Evolutionary conservation across 345 rosid species (phyloP).

Genomic region (Aethionema arabicum): DNA sequence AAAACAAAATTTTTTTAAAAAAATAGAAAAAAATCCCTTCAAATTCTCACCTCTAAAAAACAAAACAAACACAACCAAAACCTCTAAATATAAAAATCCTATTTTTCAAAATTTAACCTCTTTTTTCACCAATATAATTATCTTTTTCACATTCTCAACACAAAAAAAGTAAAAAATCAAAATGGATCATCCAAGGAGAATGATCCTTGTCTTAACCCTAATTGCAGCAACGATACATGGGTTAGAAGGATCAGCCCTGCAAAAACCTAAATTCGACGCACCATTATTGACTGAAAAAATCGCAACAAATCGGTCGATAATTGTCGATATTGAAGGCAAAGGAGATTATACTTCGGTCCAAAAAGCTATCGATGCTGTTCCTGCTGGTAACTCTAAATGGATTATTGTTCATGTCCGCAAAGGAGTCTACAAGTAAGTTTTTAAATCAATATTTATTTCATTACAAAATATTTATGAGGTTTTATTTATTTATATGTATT

Average conservation of each 20-base stretch:
- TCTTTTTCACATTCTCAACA: slow-evolving; percentile 12
- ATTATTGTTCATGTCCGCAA: slow-evolving; percentile 77
- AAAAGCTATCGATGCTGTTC: slow-evolving; percentile 76
- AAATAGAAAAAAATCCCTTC: slow-evolving; percentile 13
- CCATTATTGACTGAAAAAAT: slow-evolving; percentile 71
- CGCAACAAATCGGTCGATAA: slow-evolving; percentile 59
- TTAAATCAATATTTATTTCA: too few relatives aligned
- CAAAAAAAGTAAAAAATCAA: slow-evolving; percentile 4
- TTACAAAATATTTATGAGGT: not conserved
- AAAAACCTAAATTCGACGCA: slow-evolving; percentile 43
- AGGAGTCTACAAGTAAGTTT: slow-evolving; percentile 70
- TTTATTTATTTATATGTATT: slow-evolving; percentile 15
- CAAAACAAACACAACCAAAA: slow-evolving; percentile 34
- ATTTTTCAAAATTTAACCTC: slow-evolving; percentile 36
- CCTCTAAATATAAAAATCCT: slow-evolving; percentile 25
- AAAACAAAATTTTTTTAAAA: too few relatives aligned
- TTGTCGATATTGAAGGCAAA: slow-evolving; percentile 71
- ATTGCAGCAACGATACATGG: slow-evolving; percentile 21
- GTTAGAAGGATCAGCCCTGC: slow-evolving; percentile 36
- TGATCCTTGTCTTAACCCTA: slow-evolving; percentile 33
- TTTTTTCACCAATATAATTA: slow-evolving; percentile 31
- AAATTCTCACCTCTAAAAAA: slow-evolving; percentile 30
- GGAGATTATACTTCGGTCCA: slow-evolving; percentile 76
- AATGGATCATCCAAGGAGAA: slow-evolving; percentile 25
- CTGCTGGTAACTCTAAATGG: slow-evolving; percentile 63